Evolutionary conservation across 495 filamentous ascomycete genomes (phyloP), one percentile per base, ranked within the genome.

Genomic region (Hypoxylon subgilvum): DNA sequence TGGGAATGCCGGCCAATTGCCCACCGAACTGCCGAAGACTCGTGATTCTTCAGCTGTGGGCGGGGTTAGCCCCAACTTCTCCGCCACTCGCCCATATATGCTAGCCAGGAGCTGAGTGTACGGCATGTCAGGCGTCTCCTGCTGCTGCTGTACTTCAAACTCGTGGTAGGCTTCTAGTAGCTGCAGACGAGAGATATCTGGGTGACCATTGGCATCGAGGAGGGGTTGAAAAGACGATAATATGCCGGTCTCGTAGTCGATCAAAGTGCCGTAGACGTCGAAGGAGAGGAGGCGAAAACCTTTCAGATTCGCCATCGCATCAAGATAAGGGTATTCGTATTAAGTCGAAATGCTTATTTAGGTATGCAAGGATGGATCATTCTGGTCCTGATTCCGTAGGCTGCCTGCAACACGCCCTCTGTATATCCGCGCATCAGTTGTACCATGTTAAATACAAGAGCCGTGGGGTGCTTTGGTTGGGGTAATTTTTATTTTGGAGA

Each of bases 201-300:
- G 42, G 27, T 40, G 23, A 17, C 40, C 40, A 34, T 51, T 51
- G 25, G 52, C 19, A n/a, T 6, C 18, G 10, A 56, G 50, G 22
- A 55, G 49, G n/a, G 46, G 35, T 27, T 56, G 22, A 1, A 65
- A 42, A 14, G 50, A 22, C 28, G 57, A 50, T 27, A 55, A 21
- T 25, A 55, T 52, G 18, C 51, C 36, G 35, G 45, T 49, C 69
- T 87, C 79, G 80, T 83, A 86, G 69, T 88, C 85, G 40, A 89
- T 82, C 6, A 88, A 76, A 0, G 87, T 90, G 52, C 85, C 85
- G 63, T 87, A 89, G 39, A 57, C 52, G 25, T 48, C 47, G 21
- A 63, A 57, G 7, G 77, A 89, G 76, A 91, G 83, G 48, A 69
- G 59, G 23, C 66, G 61, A 63, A 69, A 74, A 47, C 54, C 18